Conservation (phyloP, 176 grass and related monocot species). For the Zoysia pacifica region DNA sequence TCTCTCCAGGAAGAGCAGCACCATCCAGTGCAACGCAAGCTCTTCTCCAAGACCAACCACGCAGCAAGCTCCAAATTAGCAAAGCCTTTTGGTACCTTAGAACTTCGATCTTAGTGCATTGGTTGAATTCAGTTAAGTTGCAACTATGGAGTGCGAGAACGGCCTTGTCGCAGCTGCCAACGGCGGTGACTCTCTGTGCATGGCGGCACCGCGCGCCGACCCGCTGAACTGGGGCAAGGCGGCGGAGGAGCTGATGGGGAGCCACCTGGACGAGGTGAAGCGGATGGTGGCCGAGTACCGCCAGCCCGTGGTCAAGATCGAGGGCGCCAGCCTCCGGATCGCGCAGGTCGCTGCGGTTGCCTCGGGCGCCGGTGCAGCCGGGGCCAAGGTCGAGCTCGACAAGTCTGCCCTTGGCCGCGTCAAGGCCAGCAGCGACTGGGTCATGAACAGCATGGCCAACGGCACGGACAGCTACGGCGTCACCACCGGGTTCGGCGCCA, state of each 20-base stretch:
- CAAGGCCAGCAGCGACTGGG: conserved; percentile 62
- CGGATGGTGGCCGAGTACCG: conserved; percentile 53
- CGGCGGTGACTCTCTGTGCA: conserved; percentile 8
- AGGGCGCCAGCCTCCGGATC: conserved; percentile 50
- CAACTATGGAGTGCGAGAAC: conserved; percentile 45
- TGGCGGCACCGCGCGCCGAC: conserved; percentile 38
- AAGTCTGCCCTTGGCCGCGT: conserved; percentile 41
- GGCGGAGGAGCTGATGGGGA: conserved; percentile 45
- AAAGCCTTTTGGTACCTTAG: neutral
- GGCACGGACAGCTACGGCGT: conserved; percentile 64
- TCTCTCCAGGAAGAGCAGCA: conserved; percentile 45
- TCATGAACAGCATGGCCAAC: conserved; percentile 57
- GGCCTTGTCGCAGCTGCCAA: conserved; percentile 4
- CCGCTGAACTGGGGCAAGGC: conserved; percentile 60
- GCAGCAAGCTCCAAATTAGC: neutral
- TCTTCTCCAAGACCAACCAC: neutral
- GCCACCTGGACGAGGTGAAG: conserved; percentile 62
- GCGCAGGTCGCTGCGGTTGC: conserved; percentile 35
- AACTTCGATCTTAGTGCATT: neutral
- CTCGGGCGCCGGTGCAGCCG: neutral
- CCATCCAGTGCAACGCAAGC: conserved; percentile 7
- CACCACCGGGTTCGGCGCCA: conserved; percentile 64
- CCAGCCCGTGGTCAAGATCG: conserved; percentile 42
- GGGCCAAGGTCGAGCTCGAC: conserved; percentile 42
- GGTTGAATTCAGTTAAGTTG: too few relatives aligned